Percentiles rank a stretch among this genome's conserved stretches.
Conservation (phyloP, 2,329 filamentous ascomycete species). For the Monilinia polystroma region DNA sequence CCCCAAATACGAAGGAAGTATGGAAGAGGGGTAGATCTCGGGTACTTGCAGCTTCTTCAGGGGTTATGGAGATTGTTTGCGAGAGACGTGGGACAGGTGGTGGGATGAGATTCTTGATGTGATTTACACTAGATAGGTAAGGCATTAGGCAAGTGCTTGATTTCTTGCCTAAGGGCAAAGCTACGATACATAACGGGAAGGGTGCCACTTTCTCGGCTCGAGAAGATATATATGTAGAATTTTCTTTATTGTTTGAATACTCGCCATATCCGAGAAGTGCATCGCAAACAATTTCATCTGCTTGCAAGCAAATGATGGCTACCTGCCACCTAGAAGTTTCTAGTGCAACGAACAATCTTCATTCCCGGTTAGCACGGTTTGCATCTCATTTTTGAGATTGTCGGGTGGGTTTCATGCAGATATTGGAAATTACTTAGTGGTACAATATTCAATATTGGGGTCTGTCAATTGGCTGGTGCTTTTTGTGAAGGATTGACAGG, state of each 20-base stretch:
- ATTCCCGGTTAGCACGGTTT: slow-evolving; percentile 4
- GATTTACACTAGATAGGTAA: not conserved
- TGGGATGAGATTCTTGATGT: slow-evolving; percentile 2
- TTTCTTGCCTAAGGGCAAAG: not conserved
- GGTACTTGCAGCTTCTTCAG: slow-evolving; percentile 7
- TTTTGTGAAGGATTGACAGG: slow-evolving; percentile 6
- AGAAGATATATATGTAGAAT: not conserved
- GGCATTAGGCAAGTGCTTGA: not conserved
- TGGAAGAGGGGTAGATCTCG: slow-evolving; percentile 19
- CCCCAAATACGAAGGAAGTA: not conserved
- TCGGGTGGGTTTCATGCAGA: slow-evolving; percentile 11
- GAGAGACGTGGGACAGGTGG: slow-evolving; percentile 8
- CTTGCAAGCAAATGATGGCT: not conserved
- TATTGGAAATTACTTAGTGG: slow-evolving; percentile 7
- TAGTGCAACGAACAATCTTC: slow-evolving; percentile 6
- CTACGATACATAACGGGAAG: not conserved
- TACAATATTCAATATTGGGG: slow-evolving; percentile 1
- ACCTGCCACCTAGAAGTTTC: not conserved
- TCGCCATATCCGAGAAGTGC: slow-evolving; percentile 13
- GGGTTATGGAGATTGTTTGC: slow-evolving; percentile 18
- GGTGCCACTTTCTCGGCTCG: not conserved
- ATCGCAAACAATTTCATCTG: slow-evolving; percentile 12
- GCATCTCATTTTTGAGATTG: slow-evolving; percentile 11
- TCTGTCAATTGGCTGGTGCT: slow-evolving; percentile 2
- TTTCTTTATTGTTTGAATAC: slow-evolving; percentile 1